Conservation (phyloP, 177 flowering plant species). For the Vitis hybrid region DNA sequence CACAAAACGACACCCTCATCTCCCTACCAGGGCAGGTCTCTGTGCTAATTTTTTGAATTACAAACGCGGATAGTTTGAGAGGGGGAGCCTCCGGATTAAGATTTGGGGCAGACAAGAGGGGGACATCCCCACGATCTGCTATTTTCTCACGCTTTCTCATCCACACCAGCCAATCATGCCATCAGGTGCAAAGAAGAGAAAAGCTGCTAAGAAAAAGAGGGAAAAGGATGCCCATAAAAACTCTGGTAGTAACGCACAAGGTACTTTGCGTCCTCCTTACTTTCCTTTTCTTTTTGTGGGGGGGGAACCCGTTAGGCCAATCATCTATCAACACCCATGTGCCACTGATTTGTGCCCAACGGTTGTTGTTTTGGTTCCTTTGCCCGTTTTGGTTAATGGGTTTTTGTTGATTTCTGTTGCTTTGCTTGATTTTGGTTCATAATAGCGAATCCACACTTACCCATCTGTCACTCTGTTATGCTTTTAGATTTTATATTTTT, state of each 20-base stretch:
- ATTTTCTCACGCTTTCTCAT: neutral
- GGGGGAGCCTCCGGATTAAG: neutral
- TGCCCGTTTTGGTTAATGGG: neutral
- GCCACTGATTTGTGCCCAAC: constrained; percentile 1
- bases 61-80: neutral
- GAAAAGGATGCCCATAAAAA: constrained; percentile 21
- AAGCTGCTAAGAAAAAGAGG: constrained; percentile 66
- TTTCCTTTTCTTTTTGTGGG: neutral
- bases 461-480: neutral
- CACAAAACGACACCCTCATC: neutral
- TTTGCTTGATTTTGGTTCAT: neutral
- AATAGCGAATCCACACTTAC: neutral
- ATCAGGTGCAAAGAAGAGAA: constrained; percentile 58
- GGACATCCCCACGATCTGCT: constrained; percentile 3
- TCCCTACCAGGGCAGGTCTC: neutral
- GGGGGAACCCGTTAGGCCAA: neutral
- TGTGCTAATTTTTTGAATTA: neutral
- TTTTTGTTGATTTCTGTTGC: neutral
- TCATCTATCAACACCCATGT: neutral
- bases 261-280: constrained; percentile 3
- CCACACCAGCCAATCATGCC: constrained; percentile 45
- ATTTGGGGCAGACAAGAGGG: neutral
- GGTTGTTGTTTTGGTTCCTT: neutral
- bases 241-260: constrained; percentile 10
- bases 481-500: neutral